Evolutionary conservation across 495 filamentous ascomycete genomes (phyloP).

Genomic region (Xylaria curta): DNA sequence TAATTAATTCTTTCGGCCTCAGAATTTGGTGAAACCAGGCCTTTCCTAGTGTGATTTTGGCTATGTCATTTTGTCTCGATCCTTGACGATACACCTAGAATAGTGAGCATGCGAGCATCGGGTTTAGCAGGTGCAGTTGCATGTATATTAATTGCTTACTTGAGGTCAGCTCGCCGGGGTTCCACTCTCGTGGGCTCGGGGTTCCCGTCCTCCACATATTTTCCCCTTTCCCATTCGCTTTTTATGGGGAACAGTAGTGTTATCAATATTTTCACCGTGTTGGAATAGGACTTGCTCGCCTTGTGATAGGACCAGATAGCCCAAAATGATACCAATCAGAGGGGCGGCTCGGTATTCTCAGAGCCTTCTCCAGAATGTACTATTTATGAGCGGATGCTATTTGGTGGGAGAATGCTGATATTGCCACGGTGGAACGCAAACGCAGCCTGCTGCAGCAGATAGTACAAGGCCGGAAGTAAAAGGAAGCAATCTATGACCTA

Average conservation of each 20-base stretch:
- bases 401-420: background rate
- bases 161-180: conserved; percentile 6
- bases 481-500: background rate
- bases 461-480: background rate
- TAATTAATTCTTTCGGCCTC: background rate
- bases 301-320: background rate
- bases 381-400: background rate
- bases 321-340: background rate
- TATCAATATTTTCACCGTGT: background rate
- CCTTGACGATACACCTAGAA: background rate
- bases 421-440: conserved; percentile 1
- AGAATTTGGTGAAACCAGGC: background rate
- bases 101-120: background rate
- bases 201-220: conserved; percentile 9
- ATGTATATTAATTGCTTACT: conserved; percentile 22
- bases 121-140: background rate
- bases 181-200: conserved; percentile 3
- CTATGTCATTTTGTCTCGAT: background rate
- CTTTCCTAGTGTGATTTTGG: background rate
- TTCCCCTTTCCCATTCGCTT: background rate
- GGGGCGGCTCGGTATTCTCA: background rate
- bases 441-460: background rate
- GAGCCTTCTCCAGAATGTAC: background rate
- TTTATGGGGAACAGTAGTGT: background rate
- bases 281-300: no score